Evolutionary conservation across 1,139 yeast genomes (phyloP).

Genomic region (Kodamaea sp.): DNA sequence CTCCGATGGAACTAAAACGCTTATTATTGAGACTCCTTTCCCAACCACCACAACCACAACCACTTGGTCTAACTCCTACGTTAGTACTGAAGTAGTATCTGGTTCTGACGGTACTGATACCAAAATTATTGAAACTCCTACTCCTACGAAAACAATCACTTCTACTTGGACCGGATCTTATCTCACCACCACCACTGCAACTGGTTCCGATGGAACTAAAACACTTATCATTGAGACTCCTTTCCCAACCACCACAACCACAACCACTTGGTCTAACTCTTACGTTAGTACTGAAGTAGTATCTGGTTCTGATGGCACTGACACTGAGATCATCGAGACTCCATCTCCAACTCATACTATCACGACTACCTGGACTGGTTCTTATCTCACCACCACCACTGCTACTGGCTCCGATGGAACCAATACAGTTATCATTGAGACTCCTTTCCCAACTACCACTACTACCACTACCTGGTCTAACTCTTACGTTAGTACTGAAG

Average conservation of each 20-base stretch:
- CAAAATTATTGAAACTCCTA: neutral
- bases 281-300: conserved; percentile 11
- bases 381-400: neutral
- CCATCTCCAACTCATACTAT: neutral
- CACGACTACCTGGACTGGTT: neutral
- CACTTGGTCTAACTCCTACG: conserved; percentile 7
- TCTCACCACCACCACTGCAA: neutral
- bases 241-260: conserved; percentile 11
- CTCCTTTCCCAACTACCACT: conserved; percentile 17
- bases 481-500: conserved; percentile 8
- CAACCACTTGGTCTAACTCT: conserved; percentile 10
- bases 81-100: conserved; percentile 11
- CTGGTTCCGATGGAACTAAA: conserved; percentile 7
- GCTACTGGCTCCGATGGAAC: conserved; percentile 5
- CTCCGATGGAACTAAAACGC: conserved; percentile 9
- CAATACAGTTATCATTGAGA: conserved; percentile 12
- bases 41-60: conserved; percentile 13
- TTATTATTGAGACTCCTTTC: conserved; percentile 15
- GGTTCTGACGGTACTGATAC: conserved; percentile 9
- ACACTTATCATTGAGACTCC: conserved; percentile 17
- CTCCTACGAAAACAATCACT: neutral
- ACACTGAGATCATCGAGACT: neutral
- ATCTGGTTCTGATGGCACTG: conserved; percentile 9
- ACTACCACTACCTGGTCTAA: conserved; percentile 10
- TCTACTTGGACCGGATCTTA: neutral